A percentile compares a stretch with the other conserved stretches of the same genome.
Conservation (phyloP, 2,329 filamentous ascomycete genomes). For the Grosmannia huntii region DNA sequence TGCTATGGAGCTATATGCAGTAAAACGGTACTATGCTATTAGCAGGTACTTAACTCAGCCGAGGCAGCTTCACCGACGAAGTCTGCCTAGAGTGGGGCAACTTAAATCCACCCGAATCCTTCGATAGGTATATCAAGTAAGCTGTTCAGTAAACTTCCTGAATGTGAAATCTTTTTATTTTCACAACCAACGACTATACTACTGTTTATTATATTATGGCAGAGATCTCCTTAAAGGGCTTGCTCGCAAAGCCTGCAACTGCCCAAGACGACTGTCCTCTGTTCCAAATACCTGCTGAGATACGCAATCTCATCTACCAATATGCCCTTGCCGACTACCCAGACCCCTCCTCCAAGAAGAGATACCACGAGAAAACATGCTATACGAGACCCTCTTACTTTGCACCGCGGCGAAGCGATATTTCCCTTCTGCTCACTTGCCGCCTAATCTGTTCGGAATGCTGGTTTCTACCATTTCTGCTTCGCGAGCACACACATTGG, state of each 20-base stretch:
- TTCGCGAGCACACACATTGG: conserved; percentile 27
- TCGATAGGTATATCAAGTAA: neutral
- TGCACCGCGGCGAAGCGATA: conserved; percentile 23
- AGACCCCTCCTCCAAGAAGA: conserved; percentile 15
- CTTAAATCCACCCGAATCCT: neutral
- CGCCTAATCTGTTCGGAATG: conserved; percentile 27
- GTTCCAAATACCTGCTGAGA: conserved; percentile 32
- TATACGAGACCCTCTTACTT: conserved; percentile 28
- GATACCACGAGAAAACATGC: conserved; percentile 20
- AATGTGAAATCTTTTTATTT: neutral
- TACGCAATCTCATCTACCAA: conserved; percentile 34
- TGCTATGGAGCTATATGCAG: no score
- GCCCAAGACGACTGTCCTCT: conserved; percentile 12
- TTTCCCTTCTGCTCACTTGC: conserved; percentile 28
- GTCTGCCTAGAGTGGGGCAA: neutral
- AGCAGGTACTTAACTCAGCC: no score
- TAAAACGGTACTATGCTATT: no score
- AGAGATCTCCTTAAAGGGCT: neutral
- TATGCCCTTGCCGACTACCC: conserved; percentile 25
- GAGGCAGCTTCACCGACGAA: no score
- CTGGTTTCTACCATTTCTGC: conserved; percentile 28
- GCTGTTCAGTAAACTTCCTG: neutral
- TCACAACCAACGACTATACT: neutral
- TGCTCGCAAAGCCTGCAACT: neutral
- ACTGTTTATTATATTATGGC: neutral